Base-by-base conservation (phyloP, 1,139 yeast species). In the Yamadazyma siamensis region DNA sequence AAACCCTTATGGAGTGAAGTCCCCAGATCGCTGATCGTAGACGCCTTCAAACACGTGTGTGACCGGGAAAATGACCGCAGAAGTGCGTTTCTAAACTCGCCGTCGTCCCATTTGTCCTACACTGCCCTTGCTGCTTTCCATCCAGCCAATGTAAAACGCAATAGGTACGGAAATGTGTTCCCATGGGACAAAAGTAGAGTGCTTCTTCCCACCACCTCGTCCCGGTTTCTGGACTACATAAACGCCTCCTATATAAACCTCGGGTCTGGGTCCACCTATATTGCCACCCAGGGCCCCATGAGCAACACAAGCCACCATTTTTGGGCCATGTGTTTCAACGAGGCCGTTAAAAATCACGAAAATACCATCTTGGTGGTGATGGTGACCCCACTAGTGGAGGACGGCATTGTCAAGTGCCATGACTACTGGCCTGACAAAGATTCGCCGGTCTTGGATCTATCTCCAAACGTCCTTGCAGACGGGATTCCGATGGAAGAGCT, bases 341-440 rank as follows among this genome's bases (percentile, higher is more conserved):
- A 73, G 40, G 55, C 71, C 11, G 57, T 51, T 26, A 54, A 46
- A 13, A 56, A 59, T 47, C 40, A 53, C 16, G 60, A 61, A 3
- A 60, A 62, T 22, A 49, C 59, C 2, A 69, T 84, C 2, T 75
- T 81, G 1, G 65, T 91, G 7, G 80, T 86, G 9, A 91, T 89
- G 97, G 77, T 91, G 27, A 89, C 98, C 0, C 94, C 95, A 0
- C 55, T 88, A 29, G 55, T 55, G 11, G 95, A 87, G 49, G 59
- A 65, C 15, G 64, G 70, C 3, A 56, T 67, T 29, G 74, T 66
- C 32, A 88, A 89, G 54, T 88, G 96, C 51, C 68, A 58, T 39
- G 67, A 69, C 34, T 89, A 89, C 53, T 89, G 96, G 96, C 85
- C 82, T 0, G 47, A 46, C 3, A 6, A 11, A 12, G 39, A 36